Evolutionary conservation across 2,329 filamentous ascomycete genomes (phyloP), one percentile per base, ranked within the genome.

Genomic region (Trichoderma koningii): DNA sequence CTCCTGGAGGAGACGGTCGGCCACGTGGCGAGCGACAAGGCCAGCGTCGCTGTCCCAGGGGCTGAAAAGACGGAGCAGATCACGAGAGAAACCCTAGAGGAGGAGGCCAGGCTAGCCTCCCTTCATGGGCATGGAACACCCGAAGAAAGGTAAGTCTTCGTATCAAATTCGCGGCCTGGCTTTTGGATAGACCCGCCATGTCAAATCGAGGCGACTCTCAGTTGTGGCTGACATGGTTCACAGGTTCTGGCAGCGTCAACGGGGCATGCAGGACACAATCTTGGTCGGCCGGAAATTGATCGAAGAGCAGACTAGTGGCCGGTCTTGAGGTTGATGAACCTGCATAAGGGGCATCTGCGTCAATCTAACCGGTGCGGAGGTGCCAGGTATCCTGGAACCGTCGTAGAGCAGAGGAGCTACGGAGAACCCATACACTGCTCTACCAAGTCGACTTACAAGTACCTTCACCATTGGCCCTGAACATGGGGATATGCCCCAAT

Each of bases 1-100:
- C 87, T 93, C 63, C 83, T 98, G 2, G 86, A 92, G 66, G 89
- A 93, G 72, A 90, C 85, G 26, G 77, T 93, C 14, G 87, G 85
- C 0, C 78, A 85, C 65, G 81, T 86, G 38, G 80, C 82, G 2
- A 81, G 81, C 3, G 81, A 83, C 60, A 79, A 78, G 63, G 78
- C 80, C 19, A 28, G 41, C 14, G 48, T 65, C 76, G 19, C 78
- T 7, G 78, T 76, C 17, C 82, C 80, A 5, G 82, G 79, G 4
- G 78, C 82, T 48, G 78, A 78, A 50, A 80, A 79, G 15, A 83
- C 81, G 12, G 86, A 88, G 70, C 85, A 86, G 73, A 90, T 92
- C 66, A 91, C 86, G 3, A 80, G 86, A 34, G 82, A 80, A 67
- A 83, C 80, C 6, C 78, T 93, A 1, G 89, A 93, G 73, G 89